Base-by-base conservation (phyloP, 2,329 filamentous ascomycete species). In the Clonostachys byssicola region DNA sequence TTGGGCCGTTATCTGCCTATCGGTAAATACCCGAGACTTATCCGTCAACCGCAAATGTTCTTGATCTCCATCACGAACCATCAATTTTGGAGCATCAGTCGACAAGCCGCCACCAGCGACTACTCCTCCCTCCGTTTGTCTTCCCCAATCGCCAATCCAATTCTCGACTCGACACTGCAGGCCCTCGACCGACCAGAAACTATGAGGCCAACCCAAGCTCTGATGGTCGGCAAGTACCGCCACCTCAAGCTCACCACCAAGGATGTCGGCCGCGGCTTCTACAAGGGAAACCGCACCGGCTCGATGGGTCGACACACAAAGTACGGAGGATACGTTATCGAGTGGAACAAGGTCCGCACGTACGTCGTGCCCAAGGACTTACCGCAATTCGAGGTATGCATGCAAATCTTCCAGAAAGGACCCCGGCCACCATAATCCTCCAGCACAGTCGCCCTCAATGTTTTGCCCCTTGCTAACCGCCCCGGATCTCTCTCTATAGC, bases 201-300 rank as follows among this genome's bases (percentile, higher is more conserved):
- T 52, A 89, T 88, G 83, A 78, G 81, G 65, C 80, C 88, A 47
- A 88, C 88, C 14, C 75, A 80, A 60, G 65, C 73, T 53, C 83
- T 95, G 59, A 77, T 79, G 57, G 72, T 83, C 60, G 72, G 83
- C 64, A 79, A 81, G 49, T 80, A 90, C 60, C 81, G 85, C 68
- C 90, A 92, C 62, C 75, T 92, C 49, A 78, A 80, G 46, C 81
- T 99, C 61, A 96, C 89, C 12, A 95, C 92, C 56, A 99, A 99
- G 72, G 86, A 94, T 69, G 86, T 92, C 64, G 88, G 87, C 66
- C 89, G 90, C 63, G 92, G 92, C 56, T 99, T 86, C 81, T 99
- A 99, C 83, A 97, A 97, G 78, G 94, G 94, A 64, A 96, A 88
- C 59, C 80, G 92, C 42, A 86, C 90, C 1, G 94, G 94, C 2